Evolutionary conservation across 495 filamentous ascomycete genomes (phyloP).

Genomic region (Lichina pygmaea): DNA sequence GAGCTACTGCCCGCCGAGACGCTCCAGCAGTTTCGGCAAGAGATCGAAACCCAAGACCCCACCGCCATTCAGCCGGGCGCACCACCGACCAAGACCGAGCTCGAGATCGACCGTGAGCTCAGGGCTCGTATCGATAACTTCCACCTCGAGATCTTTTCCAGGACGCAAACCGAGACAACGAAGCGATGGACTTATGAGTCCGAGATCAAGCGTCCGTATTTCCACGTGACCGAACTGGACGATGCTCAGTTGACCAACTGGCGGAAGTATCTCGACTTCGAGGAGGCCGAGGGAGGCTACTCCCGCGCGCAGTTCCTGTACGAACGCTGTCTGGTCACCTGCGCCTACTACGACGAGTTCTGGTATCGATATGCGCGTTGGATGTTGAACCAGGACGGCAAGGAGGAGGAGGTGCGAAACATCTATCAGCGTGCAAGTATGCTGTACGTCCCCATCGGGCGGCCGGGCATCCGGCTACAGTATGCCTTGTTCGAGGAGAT

Average conservation of each 20-base stretch:
- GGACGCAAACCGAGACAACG: conserved; percentile 65
- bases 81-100: conserved; percentile 24
- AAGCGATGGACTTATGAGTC: conserved; percentile 92
- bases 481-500: conserved; percentile 91
- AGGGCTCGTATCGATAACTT: conserved; percentile 51
- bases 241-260: conserved; percentile 72
- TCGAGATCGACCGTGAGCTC: conserved; percentile 66
- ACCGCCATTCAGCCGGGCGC: conserved; percentile 19
- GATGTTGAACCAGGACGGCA: conserved; percentile 63
- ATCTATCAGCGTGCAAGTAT: conserved; percentile 76
- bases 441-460: conserved; percentile 59
- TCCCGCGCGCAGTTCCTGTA: conserved; percentile 57
- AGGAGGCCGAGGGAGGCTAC: conserved; percentile 65
- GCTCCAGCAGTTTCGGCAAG: conserved; percentile 37
- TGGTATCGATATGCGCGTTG: conserved; percentile 94
- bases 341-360: conserved; percentile 88
- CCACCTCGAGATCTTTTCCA: conserved; percentile 57
- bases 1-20: conserved; percentile 48
- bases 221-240: conserved; percentile 83
- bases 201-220: conserved; percentile 88
- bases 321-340: conserved; percentile 77
- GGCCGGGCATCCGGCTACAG: conserved; percentile 57
- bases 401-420: conserved; percentile 76
- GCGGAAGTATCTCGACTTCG: conserved; percentile 91
- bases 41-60: conserved; percentile 34